These are phyloP conservation scores for Annulohypoxylon maeteangense DNA, from an alignment of 495 filamentous ascomycete genomes.

Conservation along the genomic window DNA sequence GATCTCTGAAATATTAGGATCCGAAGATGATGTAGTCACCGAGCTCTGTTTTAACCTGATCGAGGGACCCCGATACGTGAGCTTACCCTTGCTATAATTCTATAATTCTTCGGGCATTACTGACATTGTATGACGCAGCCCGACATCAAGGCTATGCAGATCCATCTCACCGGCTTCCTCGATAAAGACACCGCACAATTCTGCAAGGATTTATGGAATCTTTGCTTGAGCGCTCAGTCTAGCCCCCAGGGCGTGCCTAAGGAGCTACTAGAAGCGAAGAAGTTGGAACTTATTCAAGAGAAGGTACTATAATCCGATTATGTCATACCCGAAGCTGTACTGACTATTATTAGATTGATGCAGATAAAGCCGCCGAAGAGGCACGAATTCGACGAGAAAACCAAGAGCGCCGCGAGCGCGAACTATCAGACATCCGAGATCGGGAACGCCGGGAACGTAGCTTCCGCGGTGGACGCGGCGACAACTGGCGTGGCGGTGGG, in stretches of 20 bases:
- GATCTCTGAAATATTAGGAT: conserved; percentile 85
- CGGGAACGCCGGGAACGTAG: conserved; percentile 79
- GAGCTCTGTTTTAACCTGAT: conserved; percentile 91
- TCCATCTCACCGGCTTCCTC: conserved; percentile 92
- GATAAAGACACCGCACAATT: conserved; percentile 92
- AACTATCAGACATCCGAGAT: conserved; percentile 74
- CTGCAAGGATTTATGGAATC: conserved; percentile 92
- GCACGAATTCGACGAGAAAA: conserved; percentile 71
- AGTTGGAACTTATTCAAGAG: conserved; percentile 89
- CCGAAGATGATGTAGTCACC: conserved; percentile 94
- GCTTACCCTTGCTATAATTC: conserved; percentile 49
- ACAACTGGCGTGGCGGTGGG: conserved; percentile 52
- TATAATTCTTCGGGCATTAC: conserved; percentile 7
- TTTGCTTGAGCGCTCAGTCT: conserved; percentile 88
- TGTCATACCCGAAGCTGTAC: conserved; percentile 1
- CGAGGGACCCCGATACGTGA: conserved; percentile 81
- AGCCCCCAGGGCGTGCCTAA: conserved; percentile 92
- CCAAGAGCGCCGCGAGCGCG: conserved; percentile 62
- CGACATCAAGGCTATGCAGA: conserved; percentile 93
- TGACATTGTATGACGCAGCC: conserved; percentile 66
- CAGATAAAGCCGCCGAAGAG: conserved; percentile 83
- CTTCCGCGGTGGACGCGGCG: conserved; percentile 66
- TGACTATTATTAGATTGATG: conserved; percentile 70
- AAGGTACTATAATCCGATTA: conserved; percentile 67
- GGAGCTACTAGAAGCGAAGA: conserved; percentile 95